A percentile compares a stretch with the other conserved stretches of the same genome.
Conservation (phyloP, 352 stramenopile species). For the Globisporangium nunn region DNA sequence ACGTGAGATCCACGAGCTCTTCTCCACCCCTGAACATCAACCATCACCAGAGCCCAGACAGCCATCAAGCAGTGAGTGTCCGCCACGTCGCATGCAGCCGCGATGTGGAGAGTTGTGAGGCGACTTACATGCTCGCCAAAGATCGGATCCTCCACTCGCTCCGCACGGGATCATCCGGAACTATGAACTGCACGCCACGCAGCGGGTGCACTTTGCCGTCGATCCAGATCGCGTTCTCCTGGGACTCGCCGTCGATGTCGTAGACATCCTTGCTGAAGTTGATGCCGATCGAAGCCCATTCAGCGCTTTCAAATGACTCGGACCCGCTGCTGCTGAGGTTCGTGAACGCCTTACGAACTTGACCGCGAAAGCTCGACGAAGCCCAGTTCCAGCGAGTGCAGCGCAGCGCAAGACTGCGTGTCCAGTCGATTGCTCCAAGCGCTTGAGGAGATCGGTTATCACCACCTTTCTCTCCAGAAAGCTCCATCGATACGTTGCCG, state of each 20-base stretch:
- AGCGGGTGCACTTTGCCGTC: conserved; percentile 29
- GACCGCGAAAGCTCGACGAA: conserved; percentile 24
- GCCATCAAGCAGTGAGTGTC: not conserved
- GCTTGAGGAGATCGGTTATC: not conserved
- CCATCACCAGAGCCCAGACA: not conserved
- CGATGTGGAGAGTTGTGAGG: no score
- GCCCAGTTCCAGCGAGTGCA: conserved; percentile 38
- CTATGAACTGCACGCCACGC: conserved; percentile 23
- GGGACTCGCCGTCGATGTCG: conserved; percentile 39
- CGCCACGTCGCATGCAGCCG: not conserved
- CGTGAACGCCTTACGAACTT: not conserved
- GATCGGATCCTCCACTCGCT: not conserved
- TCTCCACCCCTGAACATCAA: not conserved
- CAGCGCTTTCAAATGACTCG: not conserved
- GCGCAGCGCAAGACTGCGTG: conserved; percentile 28
- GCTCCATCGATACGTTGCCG: conserved; percentile 10
- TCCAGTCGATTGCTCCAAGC: conserved; percentile 35
- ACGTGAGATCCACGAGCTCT: conserved; percentile 23
- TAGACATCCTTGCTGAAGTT: conserved; percentile 41
- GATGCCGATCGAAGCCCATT: conserved; percentile 23
- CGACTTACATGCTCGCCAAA: not conserved
- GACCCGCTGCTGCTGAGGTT: not conserved
- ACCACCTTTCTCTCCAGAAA: not conserved
- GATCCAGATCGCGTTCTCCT: conserved; percentile 47
- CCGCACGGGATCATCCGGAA: conserved; percentile 15